Conservation (phyloP, 495 filamentous ascomycete genomes). For the Neurospora terricola region DNA sequence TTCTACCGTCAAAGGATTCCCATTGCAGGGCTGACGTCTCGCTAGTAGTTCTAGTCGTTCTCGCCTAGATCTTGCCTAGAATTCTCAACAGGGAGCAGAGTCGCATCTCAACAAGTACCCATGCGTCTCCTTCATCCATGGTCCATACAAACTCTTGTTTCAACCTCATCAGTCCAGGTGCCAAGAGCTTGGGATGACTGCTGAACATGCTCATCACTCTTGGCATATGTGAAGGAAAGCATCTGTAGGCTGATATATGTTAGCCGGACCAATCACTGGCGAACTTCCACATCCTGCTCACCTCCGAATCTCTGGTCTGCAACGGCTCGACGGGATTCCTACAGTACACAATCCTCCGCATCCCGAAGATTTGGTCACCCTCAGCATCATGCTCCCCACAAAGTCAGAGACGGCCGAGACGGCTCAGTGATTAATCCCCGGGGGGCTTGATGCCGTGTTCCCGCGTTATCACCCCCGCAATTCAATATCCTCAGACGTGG, state of each 20-base stretch:
- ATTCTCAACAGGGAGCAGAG: not conserved
- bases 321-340: not conserved
- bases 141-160: not conserved
- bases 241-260: not conserved
- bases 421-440: slow-evolving; percentile 7
- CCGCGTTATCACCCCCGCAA: slow-evolving; percentile 4
- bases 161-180: not conserved
- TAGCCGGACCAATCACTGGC: not conserved
- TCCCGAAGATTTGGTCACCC: not conserved
- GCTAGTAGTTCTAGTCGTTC: not conserved
- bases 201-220: not conserved
- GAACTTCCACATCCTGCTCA: not conserved
- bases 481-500: not conserved
- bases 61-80: not conserved
- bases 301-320: not conserved
- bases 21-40: not conserved
- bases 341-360: not conserved
- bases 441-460: slow-evolving; percentile 12
- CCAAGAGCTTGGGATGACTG: not conserved
- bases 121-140: not conserved
- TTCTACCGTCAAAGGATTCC: not conserved
- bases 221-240: not conserved
- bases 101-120: not conserved
- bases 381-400: not conserved
- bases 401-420: slow-evolving; percentile 2